Evolutionary conservation across 352 stramenopile species (phyloP).

Genomic region (Aphanomyces cochlioides): DNA sequence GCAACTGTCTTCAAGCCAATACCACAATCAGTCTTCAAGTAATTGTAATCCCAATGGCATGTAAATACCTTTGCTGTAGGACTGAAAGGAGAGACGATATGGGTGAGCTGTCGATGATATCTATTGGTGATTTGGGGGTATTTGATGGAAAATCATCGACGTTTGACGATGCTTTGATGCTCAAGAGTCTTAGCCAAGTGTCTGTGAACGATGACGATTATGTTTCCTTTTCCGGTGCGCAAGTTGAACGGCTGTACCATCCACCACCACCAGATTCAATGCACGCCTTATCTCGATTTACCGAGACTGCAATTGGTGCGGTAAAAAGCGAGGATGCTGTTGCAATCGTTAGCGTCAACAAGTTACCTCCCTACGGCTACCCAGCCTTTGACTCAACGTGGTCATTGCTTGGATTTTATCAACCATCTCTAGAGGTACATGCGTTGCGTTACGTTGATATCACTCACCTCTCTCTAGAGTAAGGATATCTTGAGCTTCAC

Average conservation of each 20-base stretch:
- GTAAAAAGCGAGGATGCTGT: slow-evolving; percentile 2
- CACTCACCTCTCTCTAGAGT: neutral
- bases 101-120: neutral
- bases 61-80: neutral
- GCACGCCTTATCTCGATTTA: slow-evolving; percentile 4
- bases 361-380: neutral
- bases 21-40: neutral
- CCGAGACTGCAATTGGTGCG: neutral
- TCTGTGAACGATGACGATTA: neutral
- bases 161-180: slow-evolving; percentile 14
- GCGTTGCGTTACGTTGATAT: no score
- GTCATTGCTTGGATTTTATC: slow-evolving; percentile 2
- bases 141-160: slow-evolving; percentile 14
- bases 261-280: neutral
- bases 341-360: neutral
- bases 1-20: neutral
- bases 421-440: neutral
- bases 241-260: neutral
- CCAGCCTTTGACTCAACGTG: slow-evolving; percentile 3
- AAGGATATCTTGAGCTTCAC: neutral
- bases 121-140: neutral
- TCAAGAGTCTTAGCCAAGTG: slow-evolving; percentile 20
- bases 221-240: neutral
- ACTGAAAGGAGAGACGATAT: neutral
- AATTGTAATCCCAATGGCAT: neutral